Evolutionary conservation across 371 early-diverging fungal species (phyloP), one percentile per base, ranked within the genome.

Genomic region (Actinomortierella ambigua): DNA sequence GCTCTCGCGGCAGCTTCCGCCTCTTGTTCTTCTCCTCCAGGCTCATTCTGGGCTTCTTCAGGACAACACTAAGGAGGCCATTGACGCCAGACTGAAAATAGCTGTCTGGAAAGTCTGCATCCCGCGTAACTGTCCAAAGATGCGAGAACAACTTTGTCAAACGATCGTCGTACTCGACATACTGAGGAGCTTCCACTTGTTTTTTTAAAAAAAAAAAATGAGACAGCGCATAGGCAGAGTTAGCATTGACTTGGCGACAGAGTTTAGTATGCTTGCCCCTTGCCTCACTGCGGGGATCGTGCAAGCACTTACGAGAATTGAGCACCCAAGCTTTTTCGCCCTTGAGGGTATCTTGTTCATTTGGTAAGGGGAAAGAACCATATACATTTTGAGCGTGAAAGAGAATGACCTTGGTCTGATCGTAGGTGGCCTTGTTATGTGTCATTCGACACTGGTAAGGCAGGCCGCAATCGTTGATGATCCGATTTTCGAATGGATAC

Each of bases 321-420:
- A 46, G 53, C 9, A 67, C 57, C 61, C 61, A 61, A 3, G 61
- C 57, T 40, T 67, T 67, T 27, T 61, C 55, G 34, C 34, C 34
- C 4, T 11, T 34, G 11, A 34, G 3, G 11, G 61, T 6, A 47
- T 68, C 63, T 4, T 57, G 27, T 11, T 34, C 34, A 11, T 34
- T 34, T 11, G 34, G 34, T 4, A 34, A 11, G 4, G 34, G 34
- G 34, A 6, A 34, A 34, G 34, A 4, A 34, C 34, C 34, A 34
- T 4, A 11, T 11, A 24, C n/a, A 39, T 27, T 22, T 28, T 28
- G 29, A 28, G 18, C 59, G 13, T 59, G 65, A 27, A 65, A 59
- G 57, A 65, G 26, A n/a, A 65, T 18, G 6, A 65, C 22, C 40
- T 44, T 50, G 23, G 60, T 14, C 23, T 67, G 1, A 17, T 61